Evolutionary conservation across 345 rosid species (phyloP).

Genomic region (Corchorus olitorius): DNA sequence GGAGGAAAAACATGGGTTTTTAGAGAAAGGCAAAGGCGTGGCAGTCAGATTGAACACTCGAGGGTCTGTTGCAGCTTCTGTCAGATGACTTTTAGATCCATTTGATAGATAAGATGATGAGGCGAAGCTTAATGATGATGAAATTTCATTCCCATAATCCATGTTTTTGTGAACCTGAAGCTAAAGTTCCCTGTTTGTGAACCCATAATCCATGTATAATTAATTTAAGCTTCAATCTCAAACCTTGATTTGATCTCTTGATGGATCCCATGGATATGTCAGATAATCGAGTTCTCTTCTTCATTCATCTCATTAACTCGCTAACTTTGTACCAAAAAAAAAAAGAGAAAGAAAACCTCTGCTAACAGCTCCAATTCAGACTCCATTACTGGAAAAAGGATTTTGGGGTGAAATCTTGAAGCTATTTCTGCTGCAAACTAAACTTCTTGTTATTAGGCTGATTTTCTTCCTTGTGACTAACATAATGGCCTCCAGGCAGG

Average conservation of each 20-base stretch:
- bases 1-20: too few species aligned
- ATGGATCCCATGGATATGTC: too few species aligned
- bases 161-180: constrained; percentile 7
- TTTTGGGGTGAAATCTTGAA: constrained; percentile 32
- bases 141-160: constrained; percentile 40
- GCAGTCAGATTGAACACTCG: constrained; percentile 28
- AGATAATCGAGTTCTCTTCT: too few species aligned
- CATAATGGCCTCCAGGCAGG: constrained; percentile 62
- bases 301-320: too few species aligned
- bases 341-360: too few species aligned
- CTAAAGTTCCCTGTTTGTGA: background rate
- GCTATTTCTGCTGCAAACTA: constrained; percentile 27
- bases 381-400: constrained; percentile 37
- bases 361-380: too few species aligned
- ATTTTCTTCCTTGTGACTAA: constrained; percentile 32
- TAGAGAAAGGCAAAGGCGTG: background rate
- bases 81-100: constrained; percentile 21
- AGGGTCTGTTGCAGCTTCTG: constrained; percentile 18
- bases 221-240: too few species aligned
- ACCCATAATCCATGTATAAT: too few species aligned
- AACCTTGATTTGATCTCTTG: too few species aligned
- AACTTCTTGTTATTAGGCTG: constrained; percentile 27
- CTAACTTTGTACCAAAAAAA: too few species aligned
- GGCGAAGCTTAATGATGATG: constrained; percentile 37
- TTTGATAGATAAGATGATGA: constrained; percentile 32